These are phyloP conservation scores for Aspergillus amoenus DNA, from an alignment of 2,329 filamentous ascomycete genomes.

Conservation along the genomic window DNA sequence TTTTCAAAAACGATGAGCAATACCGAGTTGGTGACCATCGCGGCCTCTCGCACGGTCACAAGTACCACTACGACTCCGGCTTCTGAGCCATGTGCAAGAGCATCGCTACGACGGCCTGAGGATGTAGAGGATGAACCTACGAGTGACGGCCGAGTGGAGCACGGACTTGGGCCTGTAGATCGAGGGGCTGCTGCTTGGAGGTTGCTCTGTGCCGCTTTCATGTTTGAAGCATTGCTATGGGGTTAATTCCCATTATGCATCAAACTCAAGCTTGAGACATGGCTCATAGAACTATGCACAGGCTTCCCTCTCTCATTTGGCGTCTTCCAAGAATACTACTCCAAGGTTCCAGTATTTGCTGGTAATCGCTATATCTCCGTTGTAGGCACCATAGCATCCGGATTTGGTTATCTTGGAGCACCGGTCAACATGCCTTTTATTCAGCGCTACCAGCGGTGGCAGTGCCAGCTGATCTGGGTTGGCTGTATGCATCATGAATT, in stretches of 20 bases:
- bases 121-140: neutral
- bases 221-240: slow-evolving; percentile 10
- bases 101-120: neutral
- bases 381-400: slow-evolving; percentile 22
- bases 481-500: neutral
- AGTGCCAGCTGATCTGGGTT: slow-evolving; percentile 3
- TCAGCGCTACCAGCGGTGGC: neutral
- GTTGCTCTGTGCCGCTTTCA: slow-evolving; percentile 2
- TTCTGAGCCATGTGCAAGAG: neutral
- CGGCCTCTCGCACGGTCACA: too few species aligned
- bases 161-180: neutral
- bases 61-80: too few species aligned
- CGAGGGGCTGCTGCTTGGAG: slow-evolving; percentile 1
- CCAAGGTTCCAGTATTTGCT: too few species aligned
- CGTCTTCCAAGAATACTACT: too few species aligned
- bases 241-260: neutral
- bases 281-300: too few species aligned
- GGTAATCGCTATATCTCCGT: slow-evolving; percentile 11
- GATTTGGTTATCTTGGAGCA: slow-evolving; percentile 8
- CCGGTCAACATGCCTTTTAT: slow-evolving; percentile 1
- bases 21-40: too few species aligned
- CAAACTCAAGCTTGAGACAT: too few species aligned
- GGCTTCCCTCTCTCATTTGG: too few species aligned
- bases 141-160: neutral
- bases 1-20: too few species aligned